Percentiles rank a stretch among this genome's conserved stretches.
These are phyloP conservation scores for Alectoria sarmentosa DNA, from an alignment of 495 filamentous ascomycete genomes.

Conservation along the genomic window DNA sequence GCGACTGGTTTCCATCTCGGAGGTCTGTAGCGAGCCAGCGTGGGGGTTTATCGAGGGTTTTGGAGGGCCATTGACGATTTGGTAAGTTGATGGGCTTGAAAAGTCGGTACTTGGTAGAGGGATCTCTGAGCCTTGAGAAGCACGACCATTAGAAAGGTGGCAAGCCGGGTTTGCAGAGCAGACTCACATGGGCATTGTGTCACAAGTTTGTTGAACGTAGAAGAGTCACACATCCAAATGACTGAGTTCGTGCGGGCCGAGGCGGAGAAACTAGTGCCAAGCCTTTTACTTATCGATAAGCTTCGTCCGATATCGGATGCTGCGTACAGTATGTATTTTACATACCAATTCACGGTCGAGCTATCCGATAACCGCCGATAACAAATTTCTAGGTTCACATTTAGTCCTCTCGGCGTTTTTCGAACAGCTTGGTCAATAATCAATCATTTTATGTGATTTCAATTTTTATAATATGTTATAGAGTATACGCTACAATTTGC, in stretches of 20 bases:
- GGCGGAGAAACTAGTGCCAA: background rate
- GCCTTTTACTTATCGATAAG: background rate
- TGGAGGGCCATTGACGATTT: constrained; percentile 85
- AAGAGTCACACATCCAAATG: background rate
- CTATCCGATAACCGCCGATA: too few species aligned
- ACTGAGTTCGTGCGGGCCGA: background rate
- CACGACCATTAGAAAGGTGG: background rate
- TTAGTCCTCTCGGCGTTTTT: too few species aligned
- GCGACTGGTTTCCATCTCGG: constrained; percentile 80
- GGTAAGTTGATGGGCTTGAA: constrained; percentile 73
- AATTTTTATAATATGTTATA: too few species aligned
- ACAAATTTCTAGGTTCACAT: too few species aligned
- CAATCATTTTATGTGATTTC: too few species aligned
- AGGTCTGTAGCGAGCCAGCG: constrained; percentile 83
- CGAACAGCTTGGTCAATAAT: too few species aligned
- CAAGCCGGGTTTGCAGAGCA: too few species aligned
- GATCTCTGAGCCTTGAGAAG: constrained; percentile 75
- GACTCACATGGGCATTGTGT: constrained; percentile 16
- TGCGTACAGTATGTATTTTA: too few species aligned
- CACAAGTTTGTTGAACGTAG: background rate
- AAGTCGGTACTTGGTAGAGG: constrained; percentile 81
- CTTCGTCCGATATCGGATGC: too few species aligned
- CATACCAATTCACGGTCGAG: too few species aligned
- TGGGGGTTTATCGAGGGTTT: constrained; percentile 69
- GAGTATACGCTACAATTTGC: too few species aligned